Base-by-base conservation (phyloP, 2,329 filamentous ascomycete species). In the Penicillium sp. region DNA sequence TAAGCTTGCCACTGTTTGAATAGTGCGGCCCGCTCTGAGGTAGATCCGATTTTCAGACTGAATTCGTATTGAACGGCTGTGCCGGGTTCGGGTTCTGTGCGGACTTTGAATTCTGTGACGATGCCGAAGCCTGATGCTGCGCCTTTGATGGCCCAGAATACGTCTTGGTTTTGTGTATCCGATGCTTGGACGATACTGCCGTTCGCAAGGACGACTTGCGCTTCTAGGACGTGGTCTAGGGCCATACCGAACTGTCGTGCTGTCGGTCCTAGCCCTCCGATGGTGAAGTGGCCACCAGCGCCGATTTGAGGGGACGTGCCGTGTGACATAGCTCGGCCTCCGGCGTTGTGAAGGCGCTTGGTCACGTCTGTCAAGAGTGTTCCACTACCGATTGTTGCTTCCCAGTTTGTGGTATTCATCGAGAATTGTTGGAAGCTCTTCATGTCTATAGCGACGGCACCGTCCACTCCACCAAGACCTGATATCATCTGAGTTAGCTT, bases 1-100 rank as follows among this genome's bases (percentile, higher is more conserved):
- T 87, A 75, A 1, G 75, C 75, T 60, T 88, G 86, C 86, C 86
- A 89, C 19, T 79, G 68, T 54, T 80, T 76, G 70, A 82, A 86
- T 0, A 83, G 65, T 4, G 75, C 64, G 0, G 81, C 80, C 60
- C 84, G 79, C 1, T 82, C 75, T 5, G 73, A 62, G 37, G 80
- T 79, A 7, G 75, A 79, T 10, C 77, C 78, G 6, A 84, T 75
- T 16, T 75, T 76, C 55, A 87, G 72, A 14, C 76, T 78, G 70
- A 82, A 88, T 3, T 80, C 80, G 69, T 86, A 88, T 57, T 86
- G 79, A 5, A 89, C 78, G 3, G 84, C 76, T 41, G 7, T 75
- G 72, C 27, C 56, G 1, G 75, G 77, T 13, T 70, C 72, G 0
- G 70, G 63, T 45, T 75, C 64, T 0, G 74, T 77, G 35, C 70